These are phyloP conservation scores for Trichoderma koningiopsis DNA, from an alignment of 2,329 filamentous ascomycete genomes.

Conservation along the genomic window DNA sequence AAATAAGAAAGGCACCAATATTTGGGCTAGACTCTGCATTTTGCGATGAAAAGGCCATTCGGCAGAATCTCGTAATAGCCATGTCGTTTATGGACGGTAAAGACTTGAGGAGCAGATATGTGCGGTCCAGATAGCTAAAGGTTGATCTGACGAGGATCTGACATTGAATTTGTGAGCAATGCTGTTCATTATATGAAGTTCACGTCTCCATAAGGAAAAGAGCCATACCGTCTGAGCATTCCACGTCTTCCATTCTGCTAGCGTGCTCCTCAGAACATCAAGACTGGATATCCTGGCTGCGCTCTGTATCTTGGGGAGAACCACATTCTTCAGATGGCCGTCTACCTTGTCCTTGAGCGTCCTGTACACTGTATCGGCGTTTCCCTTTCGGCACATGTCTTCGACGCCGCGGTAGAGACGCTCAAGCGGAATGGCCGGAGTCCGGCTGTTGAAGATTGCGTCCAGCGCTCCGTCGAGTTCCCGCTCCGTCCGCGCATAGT, in stretches of 20 bases:
- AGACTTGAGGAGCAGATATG: slow-evolving; percentile 76
- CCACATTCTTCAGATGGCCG: slow-evolving; percentile 62
- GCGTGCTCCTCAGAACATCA: slow-evolving; percentile 60
- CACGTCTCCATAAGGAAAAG: neutral
- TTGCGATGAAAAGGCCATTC: slow-evolving; percentile 47
- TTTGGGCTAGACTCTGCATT: slow-evolving; percentile 24
- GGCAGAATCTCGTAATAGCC: slow-evolving; percentile 74
- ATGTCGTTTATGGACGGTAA: slow-evolving; percentile 77
- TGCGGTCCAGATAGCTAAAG: slow-evolving; percentile 92
- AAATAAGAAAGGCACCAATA: slow-evolving; percentile 41
- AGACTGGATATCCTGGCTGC: slow-evolving; percentile 58
- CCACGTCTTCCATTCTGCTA: slow-evolving; percentile 74
- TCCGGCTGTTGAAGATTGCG: slow-evolving; percentile 68
- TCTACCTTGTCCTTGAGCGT: slow-evolving; percentile 68
- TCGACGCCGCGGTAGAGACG: slow-evolving; percentile 88
- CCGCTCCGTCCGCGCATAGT: slow-evolving; percentile 74
- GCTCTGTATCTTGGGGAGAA: slow-evolving; percentile 59
- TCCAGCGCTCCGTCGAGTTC: slow-evolving; percentile 74
- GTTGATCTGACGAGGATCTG: slow-evolving; percentile 79
- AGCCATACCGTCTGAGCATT: slow-evolving; percentile 67
- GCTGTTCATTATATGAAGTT: neutral
- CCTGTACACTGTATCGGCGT: slow-evolving; percentile 67
- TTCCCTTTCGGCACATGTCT: slow-evolving; percentile 81
- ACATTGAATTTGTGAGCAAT: slow-evolving; percentile 8
- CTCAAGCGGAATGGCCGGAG: slow-evolving; percentile 75